Evolutionary conservation across 1,284 basidiomycete species (phyloP), one percentile per base, ranked within the genome.

Genomic region (Rhizoctonia solani): DNA sequence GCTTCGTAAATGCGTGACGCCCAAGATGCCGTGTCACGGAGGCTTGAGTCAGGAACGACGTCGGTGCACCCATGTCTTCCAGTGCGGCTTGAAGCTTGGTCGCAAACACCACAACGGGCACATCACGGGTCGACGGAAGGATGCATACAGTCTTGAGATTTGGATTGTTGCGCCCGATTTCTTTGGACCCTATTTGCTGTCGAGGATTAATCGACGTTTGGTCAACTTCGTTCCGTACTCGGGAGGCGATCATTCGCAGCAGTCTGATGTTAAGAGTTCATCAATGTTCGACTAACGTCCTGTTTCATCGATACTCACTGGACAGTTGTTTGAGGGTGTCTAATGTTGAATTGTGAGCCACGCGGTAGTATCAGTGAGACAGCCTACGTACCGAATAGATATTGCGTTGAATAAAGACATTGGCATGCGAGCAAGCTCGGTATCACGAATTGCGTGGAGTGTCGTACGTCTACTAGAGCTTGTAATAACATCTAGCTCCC

Each of bases 361-460:
- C 1, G 1, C 19, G 25, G 55, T n/a, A 14, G n/a, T 32, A 4
- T 29, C 21, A 25, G 32, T 1, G 46, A 19, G 9, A 49, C 32
- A 46, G 21, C n/a, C 21, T 34, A 72, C 83, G 72, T 70, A 88
- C 89, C 90, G 82, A 13, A 90, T 87, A 52, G 92, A 93, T 68
- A 96, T 96, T 0, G 96, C 96, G 76, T 99, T 98, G 81, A 99
- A 99, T 14, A 99, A 81, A 0, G 96, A 98, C 74, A 93, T 89
- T 0, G 96, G 97, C 89, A 99, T 98, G 52, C 95, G 83, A 49
- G 95, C 97, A n/a, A 99, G 82, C 76, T 99, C 97, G 0, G 94
- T 95, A 76, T 99, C 96, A 73, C 96, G 92, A 71, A 99, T 99
- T 3, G 96, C 96, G 77, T 99, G 96, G 9, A 98, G 86, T 0